Percentiles rank a stretch among this genome's conserved stretches.
Evolutionary conservation across 2,329 filamentous ascomycete species (phyloP).

Genomic region (Colletotrichum noveboracense): DNA sequence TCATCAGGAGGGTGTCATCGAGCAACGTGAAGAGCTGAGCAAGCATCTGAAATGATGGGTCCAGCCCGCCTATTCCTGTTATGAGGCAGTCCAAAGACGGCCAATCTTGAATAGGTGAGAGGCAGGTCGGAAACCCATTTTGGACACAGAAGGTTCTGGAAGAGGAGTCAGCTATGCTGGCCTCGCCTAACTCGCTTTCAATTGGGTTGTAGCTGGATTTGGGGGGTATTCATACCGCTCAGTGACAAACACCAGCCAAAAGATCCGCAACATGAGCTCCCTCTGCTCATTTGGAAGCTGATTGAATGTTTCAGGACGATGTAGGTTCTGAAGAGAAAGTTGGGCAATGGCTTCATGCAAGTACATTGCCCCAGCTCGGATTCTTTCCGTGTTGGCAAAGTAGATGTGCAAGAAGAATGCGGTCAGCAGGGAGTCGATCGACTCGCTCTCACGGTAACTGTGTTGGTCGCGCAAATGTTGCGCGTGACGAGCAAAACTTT

Average conservation of each 20-base stretch:
- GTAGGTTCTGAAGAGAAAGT: not conserved
- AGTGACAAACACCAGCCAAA: not conserved
- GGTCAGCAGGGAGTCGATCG: slow-evolving; percentile 25
- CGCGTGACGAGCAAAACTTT: not conserved
- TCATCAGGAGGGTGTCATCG: not conserved
- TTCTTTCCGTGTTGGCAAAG: slow-evolving; percentile 30
- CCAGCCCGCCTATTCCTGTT: not conserved
- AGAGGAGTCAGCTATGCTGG: not conserved
- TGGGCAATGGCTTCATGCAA: not conserved
- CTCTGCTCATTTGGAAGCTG: not conserved
- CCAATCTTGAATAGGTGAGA: not conserved
- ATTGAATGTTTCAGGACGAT: not conserved
- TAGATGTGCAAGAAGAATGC: slow-evolving; percentile 33
- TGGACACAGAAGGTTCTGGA: not conserved
- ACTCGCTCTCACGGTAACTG: slow-evolving; percentile 27
- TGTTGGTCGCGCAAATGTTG: slow-evolving; percentile 23
- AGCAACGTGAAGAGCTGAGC: not conserved
- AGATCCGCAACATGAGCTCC: not conserved
- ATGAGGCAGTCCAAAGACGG: not conserved
- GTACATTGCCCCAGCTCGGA: slow-evolving; percentile 8
- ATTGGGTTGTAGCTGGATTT: not conserved
- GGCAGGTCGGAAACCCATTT: not conserved
- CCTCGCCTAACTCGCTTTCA: not conserved
- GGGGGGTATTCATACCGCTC: not conserved
- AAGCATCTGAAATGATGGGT: not conserved